Base-by-base conservation (phyloP, 2,329 filamentous ascomycete species). In the Penicillium sp. region DNA sequence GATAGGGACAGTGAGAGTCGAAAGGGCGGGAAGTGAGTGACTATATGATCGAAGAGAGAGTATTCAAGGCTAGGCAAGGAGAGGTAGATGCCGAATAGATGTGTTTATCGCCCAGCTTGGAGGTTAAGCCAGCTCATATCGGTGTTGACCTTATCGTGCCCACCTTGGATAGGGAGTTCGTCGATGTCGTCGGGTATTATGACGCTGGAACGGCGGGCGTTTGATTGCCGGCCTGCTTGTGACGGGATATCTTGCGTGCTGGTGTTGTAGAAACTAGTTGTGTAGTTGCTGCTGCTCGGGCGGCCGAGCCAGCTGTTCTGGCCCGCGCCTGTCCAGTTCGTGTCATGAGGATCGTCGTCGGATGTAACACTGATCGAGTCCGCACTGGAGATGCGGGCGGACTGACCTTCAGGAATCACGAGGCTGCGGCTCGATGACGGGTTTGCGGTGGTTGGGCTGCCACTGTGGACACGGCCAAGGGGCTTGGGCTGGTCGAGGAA, bases 81-180 rank as follows among this genome's bases (percentile, higher is more conserved):
- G 28, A 25, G 11, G 25, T 40, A 30, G 11, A 30, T 36, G 7
- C 10, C 18, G 39, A 16, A 24, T 36, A 28, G 4, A 20, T 53
- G 8, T 16, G 11, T 14, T 53, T 42, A 67, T 51, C 62, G 63
- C n/a, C 64, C 62, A 14, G 63, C 63, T 24, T 70, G 53, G 31
- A 75, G 61, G 56, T 75, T 74, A 45, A 75, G 60, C 73, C 73
- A 75, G 61, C 73, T 75, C 67, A 75, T 71, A 61, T 75, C 73
- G 4, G 71, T 65, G 50, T 72, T 74, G 51, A 69, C 48, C 41
- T 64, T 67, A 22, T 40, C 56, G 16, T 43, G 51, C 16, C 53
- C 53, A 1, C 46, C 60, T 35, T 53, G 50, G 33, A 53, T 42
- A 7, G 63, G 60, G 10, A 61, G 38, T 22, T 63, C 63, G 27